A percentile compares a stretch with the other conserved stretches of the same genome.
Evolutionary conservation across 1,284 basidiomycete genomes (phyloP).

Genomic region (Sporisorium graminicola): DNA sequence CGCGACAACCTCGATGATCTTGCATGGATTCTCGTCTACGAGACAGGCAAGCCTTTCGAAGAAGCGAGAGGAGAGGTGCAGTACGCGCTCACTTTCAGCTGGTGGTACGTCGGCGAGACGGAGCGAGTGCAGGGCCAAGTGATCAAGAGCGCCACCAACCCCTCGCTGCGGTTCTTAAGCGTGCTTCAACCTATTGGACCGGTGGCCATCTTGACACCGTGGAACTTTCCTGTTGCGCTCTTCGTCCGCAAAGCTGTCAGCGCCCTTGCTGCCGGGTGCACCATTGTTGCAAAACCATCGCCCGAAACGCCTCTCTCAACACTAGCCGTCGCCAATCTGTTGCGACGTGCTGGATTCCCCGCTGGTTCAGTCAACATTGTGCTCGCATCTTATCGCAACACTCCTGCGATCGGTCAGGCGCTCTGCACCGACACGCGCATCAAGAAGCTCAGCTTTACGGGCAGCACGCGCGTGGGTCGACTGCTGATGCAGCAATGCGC

Average conservation of each 20-base stretch:
- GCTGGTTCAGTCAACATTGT: conserved; percentile 95
- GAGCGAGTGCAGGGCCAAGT: conserved; percentile 76
- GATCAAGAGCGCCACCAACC: conserved; percentile 79
- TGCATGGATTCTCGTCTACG: conserved; percentile 65
- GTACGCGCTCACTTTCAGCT: conserved; percentile 66
- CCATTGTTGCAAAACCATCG: conserved; percentile 92
- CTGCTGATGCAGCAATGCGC: conserved; percentile 85
- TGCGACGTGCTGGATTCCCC: conserved; percentile 87
- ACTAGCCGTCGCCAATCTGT: conserved; percentile 86
- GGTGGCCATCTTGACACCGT: conserved; percentile 70
- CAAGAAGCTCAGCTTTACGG: conserved; percentile 95
- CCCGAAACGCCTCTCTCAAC: conserved; percentile 95
- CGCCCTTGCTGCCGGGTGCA: conserved; percentile 92
- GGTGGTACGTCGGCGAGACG: conserved; percentile 64
- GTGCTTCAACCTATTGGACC: conserved; percentile 87
- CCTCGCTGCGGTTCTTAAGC: conserved; percentile 84
- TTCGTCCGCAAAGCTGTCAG: conserved; percentile 90
- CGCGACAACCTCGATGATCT: conserved; percentile 64
- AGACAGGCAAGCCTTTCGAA: conserved; percentile 66
- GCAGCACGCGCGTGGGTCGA: conserved; percentile 91
- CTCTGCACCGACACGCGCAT: conserved; percentile 74
- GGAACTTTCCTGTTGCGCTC: conserved; percentile 69
- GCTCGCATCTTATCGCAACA: conserved; percentile 78
- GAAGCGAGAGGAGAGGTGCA: conserved; percentile 65
- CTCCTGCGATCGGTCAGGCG: conserved; percentile 81